Evolutionary conservation across 805 yeast species (phyloP).

Genomic region (Grigorovia yakushimaensis): DNA sequence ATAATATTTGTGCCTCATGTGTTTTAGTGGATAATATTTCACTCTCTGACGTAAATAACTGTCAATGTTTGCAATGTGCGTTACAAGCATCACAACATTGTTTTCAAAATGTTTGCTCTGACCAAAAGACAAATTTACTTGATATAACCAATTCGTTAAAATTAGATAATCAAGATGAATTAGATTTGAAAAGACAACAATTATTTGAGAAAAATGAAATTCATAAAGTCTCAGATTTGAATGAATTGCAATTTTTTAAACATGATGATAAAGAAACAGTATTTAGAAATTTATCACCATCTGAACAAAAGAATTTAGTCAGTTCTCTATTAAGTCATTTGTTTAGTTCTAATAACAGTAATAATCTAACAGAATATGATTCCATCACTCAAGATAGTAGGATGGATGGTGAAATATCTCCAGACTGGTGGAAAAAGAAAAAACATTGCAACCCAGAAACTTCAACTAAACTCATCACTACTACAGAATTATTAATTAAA

Average conservation of each 20-base stretch:
- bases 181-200: background rate
- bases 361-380: background rate
- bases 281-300: constrained; percentile 7
- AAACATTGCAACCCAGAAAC: background rate
- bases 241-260: constrained; percentile 2
- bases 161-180: background rate
- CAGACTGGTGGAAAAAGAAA: constrained; percentile 4
- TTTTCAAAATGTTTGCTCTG: constrained; percentile 8
- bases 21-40: constrained; percentile 7
- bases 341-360: background rate
- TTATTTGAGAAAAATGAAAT: background rate
- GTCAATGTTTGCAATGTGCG: constrained; percentile 17
- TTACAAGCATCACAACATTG: constrained; percentile 8
- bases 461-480: background rate
- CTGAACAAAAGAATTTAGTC: constrained; percentile 6
- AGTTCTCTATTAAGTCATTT: constrained; percentile 1
- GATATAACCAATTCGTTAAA: background rate
- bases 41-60: constrained; percentile 11
- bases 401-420: background rate
- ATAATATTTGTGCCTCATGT: constrained; percentile 11
- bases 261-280: constrained; percentile 4
- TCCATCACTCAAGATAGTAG: background rate
- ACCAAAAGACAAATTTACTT: background rate
- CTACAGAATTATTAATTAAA: background rate
- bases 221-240: background rate